Base-by-base conservation (phyloP, 2,329 filamentous ascomycete genomes). In the Penicillium occitanis region DNA sequence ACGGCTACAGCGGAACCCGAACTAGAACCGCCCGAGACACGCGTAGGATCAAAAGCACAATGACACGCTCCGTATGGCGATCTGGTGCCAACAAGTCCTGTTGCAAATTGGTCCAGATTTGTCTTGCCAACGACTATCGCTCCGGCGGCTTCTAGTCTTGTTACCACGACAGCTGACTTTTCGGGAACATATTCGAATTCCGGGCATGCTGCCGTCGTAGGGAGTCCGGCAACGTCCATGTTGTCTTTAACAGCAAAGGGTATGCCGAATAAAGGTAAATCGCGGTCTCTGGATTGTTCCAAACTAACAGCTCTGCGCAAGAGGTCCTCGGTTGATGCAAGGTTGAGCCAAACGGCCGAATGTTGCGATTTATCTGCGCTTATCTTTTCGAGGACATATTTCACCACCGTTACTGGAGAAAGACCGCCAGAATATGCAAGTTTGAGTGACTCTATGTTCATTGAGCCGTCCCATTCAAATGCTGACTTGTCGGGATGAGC, bases 101-200 rank as follows among this genome's bases (percentile, higher is more conserved):
- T 88, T 2, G 86, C 87, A 3, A 89, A 79, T 73, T 89, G 86
- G 71, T 89, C 87, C 63, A 89, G 80, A 70, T 85, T 85, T 13
- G 80, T 80, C 71, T 88, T 88, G 35, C 86, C 86, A 51, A 88
- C 78, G 65, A 85, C 83, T 2, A 88, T 71, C 0, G 81, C 86
- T 6, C 86, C 86, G 14, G 83, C 81, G 5, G 79, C 76, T 3
- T 86, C 75, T 4, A 86, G 72, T 51, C 77, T 79, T 28, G 82
- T 75, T 25, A 85, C 81, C 1, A 83, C 81, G 4, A 78, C 77
- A 1, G 84, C 81, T 17, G 79, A 83, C 7, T 75, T 71, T n/a
- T 76, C 75, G 0, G 86, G 80, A 1, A 77, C 77, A 69, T 84
- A 84, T 2, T 82, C 75, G 42, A 84, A 82, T 30, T 77, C 75